phyloP scores from a whole-genome alignment of 2,329 filamentous ascomycete genomes.

The Plenodomus tracheiphilus region DNA sequence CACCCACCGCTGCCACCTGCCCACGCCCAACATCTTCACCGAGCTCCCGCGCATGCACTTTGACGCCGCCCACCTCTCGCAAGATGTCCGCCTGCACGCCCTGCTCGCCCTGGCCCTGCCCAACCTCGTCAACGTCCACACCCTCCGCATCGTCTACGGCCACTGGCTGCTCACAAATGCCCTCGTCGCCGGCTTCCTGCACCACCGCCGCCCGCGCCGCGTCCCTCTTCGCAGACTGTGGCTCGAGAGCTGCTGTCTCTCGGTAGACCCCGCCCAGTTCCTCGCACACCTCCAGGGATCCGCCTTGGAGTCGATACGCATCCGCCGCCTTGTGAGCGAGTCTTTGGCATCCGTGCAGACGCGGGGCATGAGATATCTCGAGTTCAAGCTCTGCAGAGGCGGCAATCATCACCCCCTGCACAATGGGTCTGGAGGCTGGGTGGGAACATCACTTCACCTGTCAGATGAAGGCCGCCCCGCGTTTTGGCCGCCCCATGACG shows the following conservation, averaged over 20 bases:
- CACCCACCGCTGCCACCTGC: constrained; percentile 52
- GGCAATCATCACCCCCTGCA: constrained; percentile 31
- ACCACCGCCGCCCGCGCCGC: constrained; percentile 28
- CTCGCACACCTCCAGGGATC: constrained; percentile 24
- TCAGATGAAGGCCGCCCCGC: constrained; percentile 10
- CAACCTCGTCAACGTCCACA: constrained; percentile 50
- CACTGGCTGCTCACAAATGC: constrained; percentile 47
- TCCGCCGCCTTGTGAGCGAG: constrained; percentile 46
- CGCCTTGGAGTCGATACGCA: constrained; percentile 47
- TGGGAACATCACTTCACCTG: constrained; percentile 33
- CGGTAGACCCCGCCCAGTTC: constrained; percentile 20
- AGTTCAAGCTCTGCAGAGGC: constrained; percentile 35
- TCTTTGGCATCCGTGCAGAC: constrained; percentile 5
- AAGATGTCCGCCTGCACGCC: constrained; percentile 45
- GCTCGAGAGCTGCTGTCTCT: constrained; percentile 50
- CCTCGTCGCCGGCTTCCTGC: constrained; percentile 47
- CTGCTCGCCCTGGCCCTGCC: constrained; percentile 44
- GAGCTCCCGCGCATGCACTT: constrained; percentile 49
- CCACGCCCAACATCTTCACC: constrained; percentile 49
- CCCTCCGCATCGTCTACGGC: constrained; percentile 50
- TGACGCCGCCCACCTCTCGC: constrained; percentile 44
- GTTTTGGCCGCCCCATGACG: constrained; percentile 1
- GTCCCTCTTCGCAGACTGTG: constrained; percentile 47
- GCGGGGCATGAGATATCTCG: constrained; percentile 22
- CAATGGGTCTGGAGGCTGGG: constrained; percentile 37